Percentiles rank a stretch among this genome's conserved stretches.
Conservation (phyloP, 495 filamentous ascomycete genomes). For the Durotheca rogersii region DNA sequence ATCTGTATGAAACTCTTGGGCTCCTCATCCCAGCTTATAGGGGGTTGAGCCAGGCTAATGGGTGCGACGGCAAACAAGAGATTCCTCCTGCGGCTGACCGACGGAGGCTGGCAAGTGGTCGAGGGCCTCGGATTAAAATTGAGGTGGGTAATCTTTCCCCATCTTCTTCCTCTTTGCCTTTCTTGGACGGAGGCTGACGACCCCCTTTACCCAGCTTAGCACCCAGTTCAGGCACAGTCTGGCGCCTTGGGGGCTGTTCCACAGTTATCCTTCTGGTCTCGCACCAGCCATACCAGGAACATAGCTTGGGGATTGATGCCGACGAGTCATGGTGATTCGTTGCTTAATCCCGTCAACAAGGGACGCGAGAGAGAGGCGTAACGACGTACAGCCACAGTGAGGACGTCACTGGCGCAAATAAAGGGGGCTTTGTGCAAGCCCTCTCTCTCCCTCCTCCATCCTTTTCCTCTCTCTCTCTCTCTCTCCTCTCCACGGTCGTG, state of each 20-base stretch:
- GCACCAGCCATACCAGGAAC: conserved; percentile 6
- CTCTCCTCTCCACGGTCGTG: neutral
- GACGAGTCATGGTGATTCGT: no score
- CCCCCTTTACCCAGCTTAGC: neutral
- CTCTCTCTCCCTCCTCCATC: neutral
- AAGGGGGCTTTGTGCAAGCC: conserved; percentile 2
- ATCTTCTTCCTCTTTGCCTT: no score
- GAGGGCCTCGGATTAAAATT: neutral
- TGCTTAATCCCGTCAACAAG: no score
- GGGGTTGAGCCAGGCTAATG: neutral
- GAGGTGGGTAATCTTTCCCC: neutral
- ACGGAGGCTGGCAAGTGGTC: no score
- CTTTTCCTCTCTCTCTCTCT: neutral
- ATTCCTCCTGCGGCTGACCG: neutral
- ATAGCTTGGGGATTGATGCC: no score
- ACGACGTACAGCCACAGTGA: neutral
- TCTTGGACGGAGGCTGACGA: no score
- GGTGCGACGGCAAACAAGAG: neutral
- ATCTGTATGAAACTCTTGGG: neutral
- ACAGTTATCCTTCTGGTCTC: conserved; percentile 8
- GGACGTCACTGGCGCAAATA: neutral
- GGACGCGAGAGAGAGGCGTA: conserved; percentile 2
- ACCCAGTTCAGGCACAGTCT: neutral
- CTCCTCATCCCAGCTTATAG: no score
- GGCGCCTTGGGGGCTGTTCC: neutral